Conservation (phyloP, 106 monocot species). For the Acorus calamus region DNA sequence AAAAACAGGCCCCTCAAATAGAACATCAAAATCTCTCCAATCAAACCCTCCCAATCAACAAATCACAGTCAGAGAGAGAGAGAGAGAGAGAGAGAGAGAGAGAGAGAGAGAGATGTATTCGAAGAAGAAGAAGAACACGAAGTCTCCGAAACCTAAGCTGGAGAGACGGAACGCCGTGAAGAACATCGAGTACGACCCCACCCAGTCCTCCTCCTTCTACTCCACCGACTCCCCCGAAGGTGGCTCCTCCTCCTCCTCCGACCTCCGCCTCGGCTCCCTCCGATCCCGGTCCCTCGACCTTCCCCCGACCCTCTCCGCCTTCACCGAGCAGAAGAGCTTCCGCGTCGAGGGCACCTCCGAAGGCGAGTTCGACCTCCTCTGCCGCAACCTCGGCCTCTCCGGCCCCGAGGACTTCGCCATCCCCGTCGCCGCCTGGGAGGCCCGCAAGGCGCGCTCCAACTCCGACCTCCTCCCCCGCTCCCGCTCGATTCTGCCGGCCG, state of each 20-base stretch:
- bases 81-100: no score
- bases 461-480: constrained; percentile 28
- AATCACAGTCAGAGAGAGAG: no score
- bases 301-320: background rate
- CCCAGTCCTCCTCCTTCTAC: background rate
- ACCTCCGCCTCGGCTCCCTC: constrained; percentile 5
- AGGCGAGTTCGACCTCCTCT: constrained; percentile 61
- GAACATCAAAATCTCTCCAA: no score
- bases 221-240: no score
- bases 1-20: no score
- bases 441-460: constrained; percentile 24
- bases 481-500: constrained; percentile 6
- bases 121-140: no score
- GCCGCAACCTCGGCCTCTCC: constrained; percentile 45
- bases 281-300: constrained; percentile 29
- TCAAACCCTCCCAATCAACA: no score
- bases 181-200: constrained; percentile 55
- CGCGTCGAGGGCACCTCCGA: constrained; percentile 60
- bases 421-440: constrained; percentile 53
- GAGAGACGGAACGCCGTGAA: constrained; percentile 80
- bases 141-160: constrained; percentile 8
- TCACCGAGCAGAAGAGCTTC: constrained; percentile 58
- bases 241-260: background rate
- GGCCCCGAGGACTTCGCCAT: constrained; percentile 88
- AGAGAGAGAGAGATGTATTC: no score